Base-by-base conservation (phyloP, 2,329 filamentous ascomycete species). In the Apiospora saccharicola region DNA sequence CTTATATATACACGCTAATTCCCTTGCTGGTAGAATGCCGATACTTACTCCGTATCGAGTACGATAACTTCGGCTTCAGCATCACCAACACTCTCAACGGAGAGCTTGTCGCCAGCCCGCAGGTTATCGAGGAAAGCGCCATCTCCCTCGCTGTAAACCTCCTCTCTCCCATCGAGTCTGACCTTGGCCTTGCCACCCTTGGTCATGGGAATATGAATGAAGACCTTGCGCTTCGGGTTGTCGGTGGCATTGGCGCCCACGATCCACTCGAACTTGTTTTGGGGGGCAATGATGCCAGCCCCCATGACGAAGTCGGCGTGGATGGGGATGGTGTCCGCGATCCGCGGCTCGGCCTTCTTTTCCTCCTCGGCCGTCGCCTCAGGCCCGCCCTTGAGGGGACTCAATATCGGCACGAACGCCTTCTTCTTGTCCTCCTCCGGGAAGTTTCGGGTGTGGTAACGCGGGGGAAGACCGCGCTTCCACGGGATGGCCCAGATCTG, bases 401-500 rank as follows among this genome's bases (percentile, higher is more conserved):
- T 94, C 76, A 97, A 88, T 72, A 97, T 94, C 30, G 90, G 87
- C 30, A 96, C 89, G 75, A 97, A 92, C 22, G 82, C 89, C 77
- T 91, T 87, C 72, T 87, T 86, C 87, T 97, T 97, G 73, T 88
- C 87, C 72, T 90, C 92, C 68, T 97, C 94, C 69, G 85, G 83
- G 77, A 94, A 97, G 74, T 89, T 88, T 73, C 86, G 87, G 5
- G 93, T 96, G 81, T 94, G 92, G 80, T 97, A 97, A 51, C 89
- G 87, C 1, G 94, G 94, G 67, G 87, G 86, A 68, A 97, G 86
- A 0, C 93, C 92, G 30, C 87, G 84, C 81, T 90, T 91, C 89
- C 94, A 95, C 0, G 94, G 94, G 69, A 94, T 85, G 0, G 92
- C 94, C 94, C 94, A 97, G 77, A 97, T 97, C 82, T 97, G 94